These are phyloP conservation scores for Talaromyces liani DNA, from an alignment of 495 filamentous ascomycete species.

Conservation along the genomic window DNA sequence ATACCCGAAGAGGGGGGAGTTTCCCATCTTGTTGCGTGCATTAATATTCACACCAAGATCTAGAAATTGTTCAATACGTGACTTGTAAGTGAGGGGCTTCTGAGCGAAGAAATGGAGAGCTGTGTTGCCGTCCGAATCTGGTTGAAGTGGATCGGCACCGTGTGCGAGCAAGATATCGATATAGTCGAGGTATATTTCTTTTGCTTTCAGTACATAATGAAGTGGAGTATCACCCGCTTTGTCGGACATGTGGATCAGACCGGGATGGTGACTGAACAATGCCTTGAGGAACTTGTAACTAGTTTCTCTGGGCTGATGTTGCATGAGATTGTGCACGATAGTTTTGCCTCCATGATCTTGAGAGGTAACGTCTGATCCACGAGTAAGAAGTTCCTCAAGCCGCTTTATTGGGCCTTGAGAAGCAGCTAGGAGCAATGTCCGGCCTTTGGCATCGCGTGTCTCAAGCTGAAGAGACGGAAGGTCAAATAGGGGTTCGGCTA, in stretches of 20 bases:
- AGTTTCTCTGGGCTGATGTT: neutral
- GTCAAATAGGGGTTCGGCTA: slow-evolving; percentile 16
- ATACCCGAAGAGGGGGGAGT: neutral
- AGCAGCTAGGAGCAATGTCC: slow-evolving; percentile 19
- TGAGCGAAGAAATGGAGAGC: slow-evolving; percentile 14
- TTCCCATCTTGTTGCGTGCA: neutral
- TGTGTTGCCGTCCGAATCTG: slow-evolving; percentile 14
- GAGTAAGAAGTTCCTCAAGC: slow-evolving; percentile 7
- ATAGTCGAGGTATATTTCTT: neutral
- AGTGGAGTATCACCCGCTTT: neutral
- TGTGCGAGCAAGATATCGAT: slow-evolving; percentile 12
- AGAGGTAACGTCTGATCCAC: slow-evolving; percentile 9
- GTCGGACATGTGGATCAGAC: neutral
- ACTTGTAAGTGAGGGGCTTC: neutral
- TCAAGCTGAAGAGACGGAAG: slow-evolving; percentile 15
- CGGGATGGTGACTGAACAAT: neutral
- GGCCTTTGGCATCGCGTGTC: slow-evolving; percentile 13
- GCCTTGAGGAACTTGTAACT: neutral
- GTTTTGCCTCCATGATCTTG: slow-evolving; percentile 14
- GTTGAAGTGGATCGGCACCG: slow-evolving; percentile 12
- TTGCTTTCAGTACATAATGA: neutral
- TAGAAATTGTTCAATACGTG: slow-evolving; percentile 8
- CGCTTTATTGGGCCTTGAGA: neutral
- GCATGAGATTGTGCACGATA: slow-evolving; percentile 9
- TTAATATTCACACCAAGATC: slow-evolving; percentile 10